Evolutionary conservation across 495 filamentous ascomycete species (phyloP).

Genomic region (Penicillium canescens): DNA sequence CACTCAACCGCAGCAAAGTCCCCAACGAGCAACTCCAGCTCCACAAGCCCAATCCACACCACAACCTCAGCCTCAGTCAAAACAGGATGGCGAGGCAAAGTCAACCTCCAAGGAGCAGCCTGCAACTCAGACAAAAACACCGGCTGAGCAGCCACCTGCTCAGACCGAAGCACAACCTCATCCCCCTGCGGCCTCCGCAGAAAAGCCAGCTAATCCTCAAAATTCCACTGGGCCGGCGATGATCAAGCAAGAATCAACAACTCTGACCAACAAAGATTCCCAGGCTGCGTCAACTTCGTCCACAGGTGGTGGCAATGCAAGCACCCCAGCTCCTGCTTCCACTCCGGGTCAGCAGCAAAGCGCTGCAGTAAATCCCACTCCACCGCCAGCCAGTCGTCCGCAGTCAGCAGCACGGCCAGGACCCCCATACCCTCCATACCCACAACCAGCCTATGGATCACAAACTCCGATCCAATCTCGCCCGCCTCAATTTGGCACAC

Average conservation of each 20-base stretch:
- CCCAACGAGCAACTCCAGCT: constrained; percentile 7
- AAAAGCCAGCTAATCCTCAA: constrained; percentile 11
- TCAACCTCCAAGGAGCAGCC: constrained; percentile 34
- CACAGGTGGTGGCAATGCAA: constrained; percentile 25
- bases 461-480: constrained; percentile 42
- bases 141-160: constrained; percentile 28
- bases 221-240: constrained; percentile 15
- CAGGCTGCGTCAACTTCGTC: constrained; percentile 18
- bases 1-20: constrained; percentile 17
- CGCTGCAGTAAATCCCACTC: constrained; percentile 21
- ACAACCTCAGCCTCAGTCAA: constrained; percentile 31
- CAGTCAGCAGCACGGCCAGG: constrained; percentile 27
- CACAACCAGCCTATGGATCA: constrained; percentile 33
- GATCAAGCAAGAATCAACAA: constrained; percentile 38
- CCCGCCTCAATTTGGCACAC: constrained; percentile 35
- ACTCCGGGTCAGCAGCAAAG: constrained; percentile 19
- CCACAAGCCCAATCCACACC: constrained; percentile 24
- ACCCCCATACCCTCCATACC: constrained; percentile 30
- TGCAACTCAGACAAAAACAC: constrained; percentile 20
- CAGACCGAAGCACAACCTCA: constrained; percentile 19
- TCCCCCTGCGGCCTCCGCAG: constrained; percentile 14
- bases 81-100: constrained; percentile 25
- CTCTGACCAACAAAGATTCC: background rate
- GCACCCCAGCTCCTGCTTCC: constrained; percentile 14
- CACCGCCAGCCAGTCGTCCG: constrained; percentile 17